Evolutionary conservation across 2,329 filamentous ascomycete species (phyloP).

Genomic region (Fusarium piperis): DNA sequence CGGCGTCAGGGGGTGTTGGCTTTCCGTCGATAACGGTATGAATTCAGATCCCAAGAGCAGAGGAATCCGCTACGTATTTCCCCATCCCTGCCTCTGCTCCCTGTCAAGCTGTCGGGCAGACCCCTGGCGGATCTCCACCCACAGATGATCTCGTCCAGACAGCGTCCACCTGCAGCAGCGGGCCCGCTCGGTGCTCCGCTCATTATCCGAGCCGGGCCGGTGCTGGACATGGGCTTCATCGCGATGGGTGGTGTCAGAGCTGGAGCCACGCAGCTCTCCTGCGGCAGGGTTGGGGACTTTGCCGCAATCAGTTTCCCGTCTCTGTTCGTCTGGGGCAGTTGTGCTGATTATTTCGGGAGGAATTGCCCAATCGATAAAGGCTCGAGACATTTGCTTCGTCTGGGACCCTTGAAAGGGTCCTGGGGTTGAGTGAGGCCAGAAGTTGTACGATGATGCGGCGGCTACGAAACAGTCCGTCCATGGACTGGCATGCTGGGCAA

Average conservation of each 20-base stretch:
- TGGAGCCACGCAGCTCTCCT: conserved; percentile 27
- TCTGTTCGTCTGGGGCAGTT: conserved; percentile 13
- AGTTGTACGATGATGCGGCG: conserved; percentile 9
- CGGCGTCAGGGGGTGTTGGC: conserved; percentile 13
- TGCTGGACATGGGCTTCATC: conserved; percentile 14
- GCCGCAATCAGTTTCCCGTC: conserved; percentile 27
- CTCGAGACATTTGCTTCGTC: conserved; percentile 16
- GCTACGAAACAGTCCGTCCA: conserved; percentile 1
- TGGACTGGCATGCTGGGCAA: not conserved
- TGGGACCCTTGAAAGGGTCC: not conserved
- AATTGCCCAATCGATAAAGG: conserved; percentile 21
- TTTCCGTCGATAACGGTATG: conserved; percentile 17
- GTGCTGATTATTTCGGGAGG: conserved; percentile 15
- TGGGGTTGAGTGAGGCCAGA: conserved; percentile 8
- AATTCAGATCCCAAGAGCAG: conserved; percentile 25
- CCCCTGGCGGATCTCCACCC: conserved; percentile 24
- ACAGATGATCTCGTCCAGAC: conserved; percentile 4
- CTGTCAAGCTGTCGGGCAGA: conserved; percentile 19
- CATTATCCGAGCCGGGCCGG: conserved; percentile 43
- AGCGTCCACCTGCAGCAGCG: conserved; percentile 15
- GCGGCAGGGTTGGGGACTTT: conserved; percentile 22
- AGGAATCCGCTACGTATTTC: conserved; percentile 19
- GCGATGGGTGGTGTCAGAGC: conserved; percentile 25
- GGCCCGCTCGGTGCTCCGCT: conserved; percentile 40
- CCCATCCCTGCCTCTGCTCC: conserved; percentile 18